Base-by-base conservation (phyloP, 345 rosid genomes). In the Cardiospermum halicacabum region DNA sequence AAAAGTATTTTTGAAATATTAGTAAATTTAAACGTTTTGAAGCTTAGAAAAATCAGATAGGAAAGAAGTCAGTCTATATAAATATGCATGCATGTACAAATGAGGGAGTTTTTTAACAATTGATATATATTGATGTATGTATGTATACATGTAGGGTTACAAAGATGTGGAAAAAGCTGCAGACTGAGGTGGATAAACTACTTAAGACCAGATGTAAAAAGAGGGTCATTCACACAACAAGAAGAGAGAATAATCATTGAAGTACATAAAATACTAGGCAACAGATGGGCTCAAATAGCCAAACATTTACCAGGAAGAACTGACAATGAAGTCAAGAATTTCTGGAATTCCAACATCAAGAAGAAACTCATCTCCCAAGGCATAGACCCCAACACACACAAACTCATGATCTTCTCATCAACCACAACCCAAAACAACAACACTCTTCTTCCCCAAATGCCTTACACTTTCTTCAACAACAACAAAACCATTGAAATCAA, bases 151-250 rank as follows among this genome's bases (percentile, higher is more conserved):
- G n/a, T n/a, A 84, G 89, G 89, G 22, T 55, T 84, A 68, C 78
- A 84, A 70, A 80, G 89, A 58, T 84, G 89, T 69, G 86, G 89
- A 15, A 84, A 84, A 72, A 84, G 89, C 58, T 84, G 89, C 74
- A 80, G 89, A 45, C 26, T 84, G 71, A 75, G 89, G 63, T 84
- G 89, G 86, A 74, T 84, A 62, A 84, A 84, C 72, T 84, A 84
- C 65, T 50, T 84, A 74, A 72, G 89, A 43, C 89, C 89, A 32
- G 86, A 84, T 78, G 74, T 84, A 22, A 84, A 80, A 62, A 70
- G 81, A 70, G 89, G 89, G 11, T 72, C 83, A 3, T 78, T 84
- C 61, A 72, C 75, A 3, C 72, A 72, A 6, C 74, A 78, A 62
- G 89, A 84, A 63, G 86, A 84, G 71, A 80, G 75, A 65, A 76